A percentile compares a stretch with the other conserved stretches of the same genome.
Evolutionary conservation across 164 flowering plant species (phyloP).

Genomic region (Umbellularia californica): DNA sequence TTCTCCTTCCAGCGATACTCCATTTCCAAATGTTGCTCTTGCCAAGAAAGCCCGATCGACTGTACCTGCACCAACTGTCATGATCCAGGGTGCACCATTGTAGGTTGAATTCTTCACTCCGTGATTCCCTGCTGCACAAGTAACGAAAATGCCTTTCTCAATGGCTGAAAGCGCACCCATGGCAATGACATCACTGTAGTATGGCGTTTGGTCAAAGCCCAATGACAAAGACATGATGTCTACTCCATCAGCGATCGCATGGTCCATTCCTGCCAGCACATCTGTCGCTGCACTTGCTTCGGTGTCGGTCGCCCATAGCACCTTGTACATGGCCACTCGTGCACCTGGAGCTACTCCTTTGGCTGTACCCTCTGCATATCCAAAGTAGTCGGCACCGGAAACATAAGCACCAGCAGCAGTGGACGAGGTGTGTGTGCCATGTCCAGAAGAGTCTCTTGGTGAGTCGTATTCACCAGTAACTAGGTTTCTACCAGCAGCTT

Average conservation of each 20-base stretch:
- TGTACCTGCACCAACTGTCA: constrained; percentile 31
- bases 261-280: constrained; percentile 43
- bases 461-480: constrained; percentile 23
- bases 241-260: constrained; percentile 51
- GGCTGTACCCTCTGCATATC: constrained; percentile 26
- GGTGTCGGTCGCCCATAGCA: too few species aligned
- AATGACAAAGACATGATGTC: constrained; percentile 40
- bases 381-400: constrained; percentile 31
- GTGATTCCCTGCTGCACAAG: constrained; percentile 29
- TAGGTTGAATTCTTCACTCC: constrained; percentile 12
- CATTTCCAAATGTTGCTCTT: constrained; percentile 14
- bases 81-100: constrained; percentile 37
- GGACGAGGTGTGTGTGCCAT: constrained; percentile 46
- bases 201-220: constrained; percentile 13
- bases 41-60: constrained; percentile 21
- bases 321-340: too few species aligned
- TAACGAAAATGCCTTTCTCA: constrained; percentile 41
- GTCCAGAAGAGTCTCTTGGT: constrained; percentile 35
- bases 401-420: constrained; percentile 10
- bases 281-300: too few species aligned
- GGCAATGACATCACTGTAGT: constrained; percentile 28
- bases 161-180: constrained; percentile 41
- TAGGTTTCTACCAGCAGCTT: constrained; percentile 12
- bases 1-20: constrained; percentile 13
- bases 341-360: too few species aligned